Evolutionary conservation across 345 rosid genomes (phyloP).

Genomic region (Erysimum cheiranthoides): DNA sequence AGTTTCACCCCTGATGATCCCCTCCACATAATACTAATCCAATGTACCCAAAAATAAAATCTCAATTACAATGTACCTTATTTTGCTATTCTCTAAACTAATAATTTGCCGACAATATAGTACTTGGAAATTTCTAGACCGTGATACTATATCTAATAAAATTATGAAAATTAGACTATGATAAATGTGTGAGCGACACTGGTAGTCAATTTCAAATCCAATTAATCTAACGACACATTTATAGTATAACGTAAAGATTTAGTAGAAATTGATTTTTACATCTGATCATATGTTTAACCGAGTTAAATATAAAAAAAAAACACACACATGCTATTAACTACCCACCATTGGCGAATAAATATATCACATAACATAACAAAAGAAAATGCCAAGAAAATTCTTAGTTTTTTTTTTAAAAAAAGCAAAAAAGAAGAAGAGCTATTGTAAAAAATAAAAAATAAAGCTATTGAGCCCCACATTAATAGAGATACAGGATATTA

Average conservation of each 20-base stretch:
- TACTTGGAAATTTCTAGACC: slow-evolving; percentile 18
- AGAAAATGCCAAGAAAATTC: background rate
- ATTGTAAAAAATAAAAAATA: background rate
- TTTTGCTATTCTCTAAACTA: background rate
- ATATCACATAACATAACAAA: background rate
- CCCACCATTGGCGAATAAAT: slow-evolving; percentile 16
- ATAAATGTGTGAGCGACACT: background rate
- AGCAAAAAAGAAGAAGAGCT: background rate
- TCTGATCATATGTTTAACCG: background rate
- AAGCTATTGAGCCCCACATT: slow-evolving; percentile 34
- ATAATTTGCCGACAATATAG: slow-evolving; percentile 4
- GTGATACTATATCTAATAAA: background rate
- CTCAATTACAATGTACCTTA: background rate
- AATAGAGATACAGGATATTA: slow-evolving; percentile 1
- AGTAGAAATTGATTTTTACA: background rate
- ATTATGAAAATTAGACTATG: background rate
- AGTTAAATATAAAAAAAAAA: background rate
- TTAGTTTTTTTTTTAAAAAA: background rate
- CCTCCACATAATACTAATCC: slow-evolving; percentile 3
- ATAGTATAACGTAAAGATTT: background rate
- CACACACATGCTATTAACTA: slow-evolving; percentile 7
- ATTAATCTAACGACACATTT: background rate
- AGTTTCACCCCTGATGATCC: background rate
- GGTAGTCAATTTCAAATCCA: background rate
- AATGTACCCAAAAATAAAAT: background rate